phyloP scores from a whole-genome alignment of 345 rosid genomes.

The Linum trigynum region DNA sequence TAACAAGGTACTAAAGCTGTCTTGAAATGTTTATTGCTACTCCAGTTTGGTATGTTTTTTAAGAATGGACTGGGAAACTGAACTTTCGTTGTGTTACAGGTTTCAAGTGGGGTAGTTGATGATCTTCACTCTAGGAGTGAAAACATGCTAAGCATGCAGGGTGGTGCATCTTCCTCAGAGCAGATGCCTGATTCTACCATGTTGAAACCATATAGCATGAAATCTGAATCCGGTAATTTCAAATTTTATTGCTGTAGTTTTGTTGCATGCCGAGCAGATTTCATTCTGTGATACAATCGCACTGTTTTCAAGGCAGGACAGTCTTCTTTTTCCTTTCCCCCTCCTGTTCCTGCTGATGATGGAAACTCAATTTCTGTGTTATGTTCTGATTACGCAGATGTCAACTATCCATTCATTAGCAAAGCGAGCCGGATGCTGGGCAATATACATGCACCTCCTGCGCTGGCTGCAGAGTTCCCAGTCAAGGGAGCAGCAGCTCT shows the following conservation, averaged over 20 bases:
- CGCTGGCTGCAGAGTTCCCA: conserved; percentile 62
- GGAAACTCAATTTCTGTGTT: not conserved
- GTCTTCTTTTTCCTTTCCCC: too few relatives aligned
- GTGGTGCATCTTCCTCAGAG: conserved; percentile 50
- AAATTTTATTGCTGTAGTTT: not conserved
- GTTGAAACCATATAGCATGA: conserved; percentile 32
- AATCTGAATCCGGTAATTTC: conserved; percentile 50
- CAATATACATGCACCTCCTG: conserved; percentile 54
- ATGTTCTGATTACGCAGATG: conserved; percentile 28
- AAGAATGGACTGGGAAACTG: not conserved
- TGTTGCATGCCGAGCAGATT: not conserved
- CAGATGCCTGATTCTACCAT: conserved; percentile 29
- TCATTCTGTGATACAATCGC: too few relatives aligned
- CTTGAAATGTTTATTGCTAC: not conserved
- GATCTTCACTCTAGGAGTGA: conserved; percentile 26
- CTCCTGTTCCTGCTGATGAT: not conserved
- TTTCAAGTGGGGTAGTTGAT: conserved; percentile 32
- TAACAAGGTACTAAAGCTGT: conserved; percentile 29
- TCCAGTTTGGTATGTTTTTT: not conserved
- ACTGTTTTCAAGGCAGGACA: too few relatives aligned
- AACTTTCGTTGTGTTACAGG: conserved; percentile 25
- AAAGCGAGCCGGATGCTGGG: conserved; percentile 73
- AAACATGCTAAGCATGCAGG: conserved; percentile 22
- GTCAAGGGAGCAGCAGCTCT: conserved; percentile 43
- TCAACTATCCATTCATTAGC: conserved; percentile 54